Base-by-base conservation (phyloP, 2,329 filamentous ascomycete genomes). In the Trichoderma koningii region DNA sequence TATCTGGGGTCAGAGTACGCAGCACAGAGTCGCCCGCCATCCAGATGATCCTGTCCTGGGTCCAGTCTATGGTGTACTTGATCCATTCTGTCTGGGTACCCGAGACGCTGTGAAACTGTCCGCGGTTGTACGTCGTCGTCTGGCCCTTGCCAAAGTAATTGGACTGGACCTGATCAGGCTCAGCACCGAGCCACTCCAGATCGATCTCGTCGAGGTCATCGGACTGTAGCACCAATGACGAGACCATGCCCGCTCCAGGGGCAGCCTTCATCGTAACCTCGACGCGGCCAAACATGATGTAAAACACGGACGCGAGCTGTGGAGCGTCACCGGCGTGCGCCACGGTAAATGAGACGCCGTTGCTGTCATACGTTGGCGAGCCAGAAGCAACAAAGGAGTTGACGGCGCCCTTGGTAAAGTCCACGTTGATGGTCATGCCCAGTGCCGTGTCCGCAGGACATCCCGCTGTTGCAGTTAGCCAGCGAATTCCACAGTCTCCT, bases 221-320 rank as follows among this genome's bases (percentile, higher is more conserved):
- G 15, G 93, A 97, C 78, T 96, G 89, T 69, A 99, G 81, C 9
- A 99, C 92, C 14, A 95, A 85, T 52, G 92, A 95, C 76, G 92
- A 97, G 69, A 99, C 93, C 71, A 99, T 97, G 66, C 95, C 95
- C 10, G 86, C 88, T 7, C 95, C 95, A 0, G 93, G 89, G 10
- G 95, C 93, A 28, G 92, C 88, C 78, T 94, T 93, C 81, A 97
- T 84, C 38, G 87, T 89, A 70, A 93, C 86, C 69, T 96, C 90
- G 73, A 97, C 91, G 68, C 89, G 90, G 70, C 95, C 95, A 76
- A 97, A 99, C 95, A 99, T 98, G 80, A 99, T 97, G 83, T 97
- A 98, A 86, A 96, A 98, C 72, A 95, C 87, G 67, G 93, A 96
- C 69, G 85, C 85, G 67, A 99, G 86, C 76, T 94, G 90, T 0